Conservation (phyloP, 2,329 filamentous ascomycete genomes). For the Macrophomina tecta region DNA sequence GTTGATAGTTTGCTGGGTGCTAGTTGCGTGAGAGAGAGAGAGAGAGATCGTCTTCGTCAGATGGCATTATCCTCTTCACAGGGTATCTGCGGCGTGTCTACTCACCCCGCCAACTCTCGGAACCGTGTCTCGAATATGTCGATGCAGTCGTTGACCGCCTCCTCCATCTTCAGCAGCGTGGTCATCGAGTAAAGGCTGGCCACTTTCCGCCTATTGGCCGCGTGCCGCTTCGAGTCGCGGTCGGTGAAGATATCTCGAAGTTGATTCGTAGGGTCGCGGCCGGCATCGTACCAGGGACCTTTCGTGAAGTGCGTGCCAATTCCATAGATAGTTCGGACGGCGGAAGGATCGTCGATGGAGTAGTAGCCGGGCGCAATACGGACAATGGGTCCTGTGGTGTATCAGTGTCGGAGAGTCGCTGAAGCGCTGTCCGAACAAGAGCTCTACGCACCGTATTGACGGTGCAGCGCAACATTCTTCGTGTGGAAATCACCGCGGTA, state of each 20-base stretch:
- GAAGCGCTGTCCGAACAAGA: too few relatives aligned
- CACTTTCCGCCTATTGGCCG: not conserved
- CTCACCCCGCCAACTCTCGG: not conserved
- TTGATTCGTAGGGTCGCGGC: slow-evolving; percentile 37
- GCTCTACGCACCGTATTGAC: not conserved
- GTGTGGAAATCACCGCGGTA: not conserved
- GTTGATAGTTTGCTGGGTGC: slow-evolving; percentile 40
- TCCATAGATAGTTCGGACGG: slow-evolving; percentile 40
- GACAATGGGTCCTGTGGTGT: slow-evolving; percentile 36
- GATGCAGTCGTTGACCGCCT: not conserved
- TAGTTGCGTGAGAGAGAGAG: not conserved
- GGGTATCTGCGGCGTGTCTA: not conserved
- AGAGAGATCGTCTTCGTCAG: not conserved
- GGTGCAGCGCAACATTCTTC: not conserved
- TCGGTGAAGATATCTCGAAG: not conserved
- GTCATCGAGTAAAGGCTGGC: slow-evolving; percentile 12
- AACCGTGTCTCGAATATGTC: not conserved
- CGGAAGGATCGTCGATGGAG: slow-evolving; percentile 37
- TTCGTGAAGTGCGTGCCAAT: slow-evolving; percentile 59
- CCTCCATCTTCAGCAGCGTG: slow-evolving; percentile 6
- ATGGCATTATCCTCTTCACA: too few relatives aligned
- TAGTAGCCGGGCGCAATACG: slow-evolving; percentile 41
- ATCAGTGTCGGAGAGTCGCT: not conserved
- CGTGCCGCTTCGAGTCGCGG: not conserved
- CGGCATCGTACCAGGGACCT: slow-evolving; percentile 50